These are phyloP conservation scores for Russula compacta DNA, from an alignment of 768 basidiomycete species.

Conservation along the genomic window DNA sequence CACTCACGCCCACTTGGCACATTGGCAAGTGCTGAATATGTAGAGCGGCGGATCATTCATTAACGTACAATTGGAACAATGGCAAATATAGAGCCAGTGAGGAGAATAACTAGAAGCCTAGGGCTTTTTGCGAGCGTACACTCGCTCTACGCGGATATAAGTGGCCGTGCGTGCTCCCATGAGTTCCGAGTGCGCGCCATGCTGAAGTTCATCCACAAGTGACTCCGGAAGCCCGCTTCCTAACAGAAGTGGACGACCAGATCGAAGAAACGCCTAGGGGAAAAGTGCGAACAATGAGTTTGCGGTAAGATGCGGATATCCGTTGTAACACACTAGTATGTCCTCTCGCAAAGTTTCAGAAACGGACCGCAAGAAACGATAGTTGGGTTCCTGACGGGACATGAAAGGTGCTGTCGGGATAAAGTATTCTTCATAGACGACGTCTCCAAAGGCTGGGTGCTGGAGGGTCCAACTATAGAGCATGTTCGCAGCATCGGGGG, in stretches of 20 bases:
- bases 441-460: constrained; percentile 50
- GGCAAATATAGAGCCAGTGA: background rate
- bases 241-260: constrained; percentile 59
- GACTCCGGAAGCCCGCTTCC: constrained; percentile 48
- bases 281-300: background rate
- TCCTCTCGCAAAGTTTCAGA: constrained; percentile 44
- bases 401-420: constrained; percentile 50
- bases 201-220: constrained; percentile 46
- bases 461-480: constrained; percentile 45
- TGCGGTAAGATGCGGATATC: background rate
- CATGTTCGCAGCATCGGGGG: constrained; percentile 51
- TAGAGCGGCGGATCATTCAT: background rate
- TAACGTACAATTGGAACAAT: constrained; percentile 6
- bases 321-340: constrained; percentile 34
- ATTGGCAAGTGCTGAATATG: background rate
- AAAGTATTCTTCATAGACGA: constrained; percentile 52
- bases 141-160: constrained; percentile 49
- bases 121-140: constrained; percentile 47
- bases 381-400: constrained; percentile 26
- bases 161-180: constrained; percentile 36
- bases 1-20: background rate
- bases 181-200: constrained; percentile 44
- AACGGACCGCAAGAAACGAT: constrained; percentile 3
- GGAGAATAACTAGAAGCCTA: background rate
- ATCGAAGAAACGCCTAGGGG: constrained; percentile 51